Evolutionary conservation across 2,329 filamentous ascomycete species (phyloP).

Genomic region (Eutypella sp.): DNA sequence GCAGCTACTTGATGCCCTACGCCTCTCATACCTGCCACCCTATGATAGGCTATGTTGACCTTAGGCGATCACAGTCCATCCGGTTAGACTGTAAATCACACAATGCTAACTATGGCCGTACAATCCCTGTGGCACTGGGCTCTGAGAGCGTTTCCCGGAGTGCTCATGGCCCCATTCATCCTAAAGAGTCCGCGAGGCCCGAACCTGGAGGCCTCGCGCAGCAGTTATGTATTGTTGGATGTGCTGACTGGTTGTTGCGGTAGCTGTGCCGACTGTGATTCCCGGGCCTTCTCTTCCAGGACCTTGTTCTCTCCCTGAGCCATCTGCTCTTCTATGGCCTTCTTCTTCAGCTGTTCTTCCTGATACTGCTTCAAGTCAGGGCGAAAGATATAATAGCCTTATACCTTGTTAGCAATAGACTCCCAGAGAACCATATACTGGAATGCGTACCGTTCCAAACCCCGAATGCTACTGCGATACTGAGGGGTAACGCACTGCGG

Average conservation of each 20-base stretch:
- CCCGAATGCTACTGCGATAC: constrained; percentile 26
- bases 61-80: too few species aligned
- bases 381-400: constrained; percentile 7
- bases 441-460: constrained; percentile 27
- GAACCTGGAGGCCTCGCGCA: too few species aligned
- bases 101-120: too few species aligned
- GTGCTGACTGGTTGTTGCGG: not conserved
- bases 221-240: not conserved
- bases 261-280: not conserved
- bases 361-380: not conserved
- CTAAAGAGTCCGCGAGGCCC: too few species aligned
- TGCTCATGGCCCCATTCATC: too few species aligned
- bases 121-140: too few species aligned
- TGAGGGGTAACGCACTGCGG: constrained; percentile 19
- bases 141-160: too few species aligned
- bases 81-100: too few species aligned
- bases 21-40: too few species aligned
- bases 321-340: not conserved
- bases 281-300: not conserved
- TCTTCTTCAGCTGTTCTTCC: not conserved
- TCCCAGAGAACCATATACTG: not conserved
- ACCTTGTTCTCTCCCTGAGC: not conserved
- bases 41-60: too few species aligned
- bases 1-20: too few species aligned
- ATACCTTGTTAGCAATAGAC: not conserved